Base-by-base conservation (phyloP, 208 protist species). In the Lotmaria passim region DNA sequence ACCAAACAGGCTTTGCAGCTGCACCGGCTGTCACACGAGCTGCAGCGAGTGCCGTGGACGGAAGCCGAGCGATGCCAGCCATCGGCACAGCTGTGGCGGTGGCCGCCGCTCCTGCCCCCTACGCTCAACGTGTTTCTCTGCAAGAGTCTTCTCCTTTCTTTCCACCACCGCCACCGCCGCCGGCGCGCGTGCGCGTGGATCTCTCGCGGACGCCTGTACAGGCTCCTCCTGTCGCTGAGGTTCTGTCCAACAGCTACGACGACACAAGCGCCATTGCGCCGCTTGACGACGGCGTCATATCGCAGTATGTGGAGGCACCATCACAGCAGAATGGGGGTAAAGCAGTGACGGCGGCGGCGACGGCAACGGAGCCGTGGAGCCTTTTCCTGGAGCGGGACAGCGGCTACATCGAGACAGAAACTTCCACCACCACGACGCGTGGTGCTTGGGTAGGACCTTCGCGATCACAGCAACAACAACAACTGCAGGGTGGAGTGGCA, bases 21-120 rank as follows among this genome's bases (percentile, higher is more conserved):
- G n/a, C n/a, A n/a, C n/a, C n/a, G n/a, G n/a, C n/a, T n/a, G n/a
- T 19, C 7, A 11, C 41, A 15, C 14, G 41, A 36, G 39, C 34
- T 1, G n/a, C 21, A 2, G 46, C 11, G 7, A 15, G 43, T 43
- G 26, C 31, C 23, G 21, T 14, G 23, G 7, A 51, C 10, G 69
- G 59, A 4, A 67, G 59, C 23, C 58, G 69, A 3, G 41, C 52
- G 38, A 55, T 53, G 39, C 69, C 69, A 30, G 69, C 59, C 12
- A 57, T 67, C 24, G 60, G 59, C 24, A 52, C 59, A 5, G 30
- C 59, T 19, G 70, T 69, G 5, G 43, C 62, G 26, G 43, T 43
- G 2, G 59, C 48, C 19, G 48, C 51, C 12, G n/a, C 28, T 19
- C n/a, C n/a, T n/a, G n/a, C n/a, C n/a, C 23, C 30, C 58, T 0